Evolutionary conservation across 2,329 filamentous ascomycete genomes (phyloP), one percentile per base, ranked within the genome.

Genomic region (Sclerotinia trifoliorum): DNA sequence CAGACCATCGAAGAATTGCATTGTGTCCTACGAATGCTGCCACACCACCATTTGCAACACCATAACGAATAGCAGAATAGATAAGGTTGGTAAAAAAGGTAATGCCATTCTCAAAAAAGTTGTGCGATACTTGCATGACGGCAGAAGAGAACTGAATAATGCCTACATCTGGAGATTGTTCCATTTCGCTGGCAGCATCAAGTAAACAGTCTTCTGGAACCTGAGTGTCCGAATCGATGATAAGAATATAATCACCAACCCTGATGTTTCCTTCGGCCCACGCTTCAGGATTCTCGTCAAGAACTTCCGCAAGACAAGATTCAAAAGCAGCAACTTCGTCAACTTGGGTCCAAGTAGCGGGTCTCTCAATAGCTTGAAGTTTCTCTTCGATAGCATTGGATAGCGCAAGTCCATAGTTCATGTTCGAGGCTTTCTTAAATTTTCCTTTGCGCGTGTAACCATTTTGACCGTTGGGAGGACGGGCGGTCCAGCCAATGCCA

Each of bases 51-150:
- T 86, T 89, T 5, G 86, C 85, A 35, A 92, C 88, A 26, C 87
- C 85, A 75, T 88, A 92, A 26, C 85, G 83, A 74, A 93, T 93
- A 51, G 88, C 86, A 0, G 86, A 88, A 80, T 93, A 93, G 73
- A 93, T 87, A 65, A 93, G 83, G 75, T 92, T 88, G 55, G 90
- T 93, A 80, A 93, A 93, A 80, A 90, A 93, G 2, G 90, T 91
- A 75, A 92, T 78, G 19, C 86, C 88, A 72, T 88, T 89, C 78
- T 93, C 90, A 74, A 93, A 93, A 78, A 88, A 91, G 66, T 85
- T 88, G 73, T 86, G 81, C 0, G 88, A 86, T 17, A 93, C 88
- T 73, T 93, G 88, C 90, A 93, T 92, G 70, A 93, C 90, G 42
- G 89, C 89, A 4, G 90, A 91, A 0, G 85, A 85, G 78, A 89